A percentile compares a stretch with the other conserved stretches of the same genome.
These are phyloP conservation scores for Pseudogymnoascus verrucosus DNA, from an alignment of 2,329 filamentous ascomycete species.

Conservation along the genomic window DNA sequence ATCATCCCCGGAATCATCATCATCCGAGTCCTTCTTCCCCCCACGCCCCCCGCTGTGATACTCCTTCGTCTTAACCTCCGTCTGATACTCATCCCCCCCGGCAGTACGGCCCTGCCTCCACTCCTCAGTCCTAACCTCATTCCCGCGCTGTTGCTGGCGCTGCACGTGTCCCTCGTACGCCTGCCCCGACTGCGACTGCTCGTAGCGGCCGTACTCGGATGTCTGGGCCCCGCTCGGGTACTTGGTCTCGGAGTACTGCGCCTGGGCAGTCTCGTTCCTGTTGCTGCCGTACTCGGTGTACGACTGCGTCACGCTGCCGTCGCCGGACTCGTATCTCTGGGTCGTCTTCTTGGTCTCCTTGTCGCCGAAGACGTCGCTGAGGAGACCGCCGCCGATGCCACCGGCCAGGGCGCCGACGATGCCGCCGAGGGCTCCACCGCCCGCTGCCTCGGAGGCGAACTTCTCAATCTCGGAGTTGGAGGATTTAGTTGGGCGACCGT, in stretches of 20 bases:
- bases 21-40: conserved; percentile 16
- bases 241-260: conserved; percentile 41
- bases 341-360: conserved; percentile 42
- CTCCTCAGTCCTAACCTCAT: conserved; percentile 22
- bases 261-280: conserved; percentile 23
- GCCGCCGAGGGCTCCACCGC: conserved; percentile 59
- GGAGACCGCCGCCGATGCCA: conserved; percentile 55
- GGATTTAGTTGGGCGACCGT: conserved; percentile 18
- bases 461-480: conserved; percentile 35
- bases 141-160: conserved; percentile 47
- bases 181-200: conserved; percentile 37
- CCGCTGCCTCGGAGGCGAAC: conserved; percentile 50
- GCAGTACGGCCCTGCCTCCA: conserved; percentile 17
- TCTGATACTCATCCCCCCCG: conserved; percentile 18
- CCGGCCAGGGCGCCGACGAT: conserved; percentile 63
- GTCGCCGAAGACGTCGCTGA: conserved; percentile 52
- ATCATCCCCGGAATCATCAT: conserved; percentile 23
- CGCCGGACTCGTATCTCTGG: conserved; percentile 31
- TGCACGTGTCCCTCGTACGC: conserved; percentile 38
- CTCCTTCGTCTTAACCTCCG: background rate
- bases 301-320: conserved; percentile 54
- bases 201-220: conserved; percentile 54
- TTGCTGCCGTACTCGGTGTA: conserved; percentile 54
- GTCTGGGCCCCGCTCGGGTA: conserved; percentile 48
- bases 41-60: conserved; percentile 10